Base-by-base conservation (phyloP, 345 rosid species). In the Hypericum androsaemum region DNA sequence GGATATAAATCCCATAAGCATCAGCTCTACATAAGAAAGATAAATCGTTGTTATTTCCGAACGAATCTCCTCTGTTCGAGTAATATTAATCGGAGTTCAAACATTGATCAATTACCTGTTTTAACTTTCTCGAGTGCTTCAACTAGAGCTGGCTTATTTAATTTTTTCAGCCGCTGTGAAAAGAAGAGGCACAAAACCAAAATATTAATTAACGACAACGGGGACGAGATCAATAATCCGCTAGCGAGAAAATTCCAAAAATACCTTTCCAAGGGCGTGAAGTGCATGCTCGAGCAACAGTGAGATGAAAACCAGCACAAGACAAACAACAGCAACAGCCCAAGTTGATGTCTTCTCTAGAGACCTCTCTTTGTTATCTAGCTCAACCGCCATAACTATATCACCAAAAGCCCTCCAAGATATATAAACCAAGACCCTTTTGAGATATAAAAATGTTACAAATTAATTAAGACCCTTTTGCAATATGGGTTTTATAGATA, bases 91-190 rank as follows among this genome's bases (percentile, higher is more conserved):
- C 32, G 32, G 4, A 17, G 12, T 43, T 41, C 8, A 5, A 43
- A 5, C 12, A 36, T 22, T 11, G 12, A 13, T 16, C 41, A 16
- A 10, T 67, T 64, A 89, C 97, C 97, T 59, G 32, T 82, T 70
- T 92, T 92, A 43, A 92, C 69, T 60, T 92, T 92, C 61, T 83
- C 99, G n/a, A 92, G 85, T 10, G 97, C 81, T 59, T 92, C 99
- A 39, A 48, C 79, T 2, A 88, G 62, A 63, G 90, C 94, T 59
- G 74, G 72, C 61, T 79, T 88, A 56, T 71, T 71, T 65, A 71
- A 83, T 54, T 50, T 83, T 56, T 67, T 69, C 37, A 92, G 61
- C 89, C 89, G 84, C 98, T 92, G 75, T n/a, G n/a, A n/a, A 9
- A 44, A 12, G 37, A 14, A 46, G n/a, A 6, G 17, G 55, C 61